phyloP scores from a whole-genome alignment of 2,329 filamentous ascomycete species.

The Exophiala spinifera region DNA sequence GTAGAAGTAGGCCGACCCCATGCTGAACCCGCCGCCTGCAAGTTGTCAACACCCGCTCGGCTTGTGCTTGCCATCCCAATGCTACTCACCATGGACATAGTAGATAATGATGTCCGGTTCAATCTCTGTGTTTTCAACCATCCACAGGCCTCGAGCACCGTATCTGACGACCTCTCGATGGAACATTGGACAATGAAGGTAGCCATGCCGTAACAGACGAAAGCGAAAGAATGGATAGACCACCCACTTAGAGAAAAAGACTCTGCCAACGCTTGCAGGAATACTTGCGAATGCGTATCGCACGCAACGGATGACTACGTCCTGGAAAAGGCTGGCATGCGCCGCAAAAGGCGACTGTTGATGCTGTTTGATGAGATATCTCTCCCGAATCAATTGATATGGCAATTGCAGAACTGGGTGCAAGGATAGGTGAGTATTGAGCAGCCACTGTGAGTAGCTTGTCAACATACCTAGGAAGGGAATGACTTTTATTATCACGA shows the following conservation, averaged over 20 bases:
- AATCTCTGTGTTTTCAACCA: constrained; percentile 56
- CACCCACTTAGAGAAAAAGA: constrained; percentile 75
- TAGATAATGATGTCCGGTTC: constrained; percentile 75
- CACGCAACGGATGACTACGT: constrained; percentile 72
- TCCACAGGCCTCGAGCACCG: constrained; percentile 65
- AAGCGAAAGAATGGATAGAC: constrained; percentile 71
- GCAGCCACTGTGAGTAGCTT: not conserved
- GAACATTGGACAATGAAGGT: constrained; percentile 58
- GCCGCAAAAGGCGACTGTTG: constrained; percentile 62
- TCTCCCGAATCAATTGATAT: constrained; percentile 55
- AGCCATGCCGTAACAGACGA: constrained; percentile 71
- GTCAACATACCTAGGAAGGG: constrained; percentile 66
- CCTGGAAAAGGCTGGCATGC: constrained; percentile 69
- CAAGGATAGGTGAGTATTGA: not conserved
- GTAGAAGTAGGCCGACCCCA: constrained; percentile 82
- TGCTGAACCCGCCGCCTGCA: constrained; percentile 74
- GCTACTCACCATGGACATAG: constrained; percentile 67
- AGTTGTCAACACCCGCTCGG: constrained; percentile 14
- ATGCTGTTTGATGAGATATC: constrained; percentile 48
- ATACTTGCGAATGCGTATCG: constrained; percentile 73
- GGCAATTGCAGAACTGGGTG: constrained; percentile 55
- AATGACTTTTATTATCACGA: constrained; percentile 56
- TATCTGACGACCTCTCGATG: constrained; percentile 59
- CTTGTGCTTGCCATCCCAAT: too few relatives aligned
- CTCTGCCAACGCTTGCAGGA: constrained; percentile 63